phyloP scores from a whole-genome alignment of 2,329 filamentous ascomycete species.

The Fragosphaeria purpurea region DNA sequence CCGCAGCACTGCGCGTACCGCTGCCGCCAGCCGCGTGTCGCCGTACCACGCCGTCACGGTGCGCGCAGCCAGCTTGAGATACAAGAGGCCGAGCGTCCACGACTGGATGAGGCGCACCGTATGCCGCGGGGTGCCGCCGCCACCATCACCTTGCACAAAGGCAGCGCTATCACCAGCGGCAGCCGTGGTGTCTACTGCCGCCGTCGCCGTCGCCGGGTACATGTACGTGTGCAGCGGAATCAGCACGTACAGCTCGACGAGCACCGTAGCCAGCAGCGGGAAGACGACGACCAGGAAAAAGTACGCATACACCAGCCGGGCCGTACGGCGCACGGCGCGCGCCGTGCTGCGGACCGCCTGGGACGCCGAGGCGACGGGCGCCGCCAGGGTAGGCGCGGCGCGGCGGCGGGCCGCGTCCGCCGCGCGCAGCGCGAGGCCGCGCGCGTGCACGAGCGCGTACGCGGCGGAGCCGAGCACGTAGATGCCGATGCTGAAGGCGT shows the following conservation, averaged over 20 bases:
- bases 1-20: constrained; percentile 62
- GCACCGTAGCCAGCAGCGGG: constrained; percentile 65
- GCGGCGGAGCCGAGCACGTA: constrained; percentile 63
- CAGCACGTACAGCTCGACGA: constrained; percentile 82
- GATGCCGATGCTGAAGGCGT: constrained; percentile 85
- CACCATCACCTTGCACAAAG: constrained; percentile 12
- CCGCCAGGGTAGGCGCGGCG: background rate
- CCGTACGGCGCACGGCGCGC: constrained; percentile 21
- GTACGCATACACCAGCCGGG: constrained; percentile 62
- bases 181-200: constrained; percentile 18
- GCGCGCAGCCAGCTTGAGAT: constrained; percentile 69
- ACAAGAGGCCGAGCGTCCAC: constrained; percentile 88
- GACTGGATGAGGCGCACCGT: constrained; percentile 82
- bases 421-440: constrained; percentile 28
- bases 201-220: constrained; percentile 25
- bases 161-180: constrained; percentile 19
- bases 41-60: constrained; percentile 58
- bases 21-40: constrained; percentile 60
- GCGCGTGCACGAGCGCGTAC: constrained; percentile 50
- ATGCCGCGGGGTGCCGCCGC: constrained; percentile 37
- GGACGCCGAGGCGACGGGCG: constrained; percentile 18
- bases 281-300: constrained; percentile 65
- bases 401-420: too few species aligned
- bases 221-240: constrained; percentile 79
- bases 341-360: constrained; percentile 21